Percentiles rank a stretch among this genome's conserved stretches.
phyloP scores from a whole-genome alignment of 2,329 filamentous ascomycete species.

The Aureobasidium namibiae region DNA sequence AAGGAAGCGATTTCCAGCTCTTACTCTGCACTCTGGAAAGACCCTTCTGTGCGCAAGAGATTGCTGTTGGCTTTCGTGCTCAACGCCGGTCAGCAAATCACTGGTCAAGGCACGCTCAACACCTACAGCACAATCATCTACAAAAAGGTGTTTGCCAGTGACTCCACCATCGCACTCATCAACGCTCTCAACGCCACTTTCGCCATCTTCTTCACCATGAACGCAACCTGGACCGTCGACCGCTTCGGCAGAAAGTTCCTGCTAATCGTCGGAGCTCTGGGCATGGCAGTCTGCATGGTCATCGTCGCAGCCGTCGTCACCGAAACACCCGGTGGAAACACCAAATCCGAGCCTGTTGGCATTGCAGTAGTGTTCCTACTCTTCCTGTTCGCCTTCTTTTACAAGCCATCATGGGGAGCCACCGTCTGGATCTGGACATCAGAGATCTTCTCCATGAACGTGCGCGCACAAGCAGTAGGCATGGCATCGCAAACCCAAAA shows the following conservation, averaged over 20 bases:
- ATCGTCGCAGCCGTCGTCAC: conserved; percentile 52
- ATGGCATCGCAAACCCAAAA: conserved; percentile 53
- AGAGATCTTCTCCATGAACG: conserved; percentile 63
- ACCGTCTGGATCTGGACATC: conserved; percentile 65
- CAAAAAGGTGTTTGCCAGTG: conserved; percentile 56
- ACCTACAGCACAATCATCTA: conserved; percentile 67
- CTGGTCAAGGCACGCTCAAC: conserved; percentile 65
- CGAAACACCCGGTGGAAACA: conserved; percentile 45
- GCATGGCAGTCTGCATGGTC: conserved; percentile 64
- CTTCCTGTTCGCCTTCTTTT: conserved; percentile 36
- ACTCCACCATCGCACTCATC: conserved; percentile 58
- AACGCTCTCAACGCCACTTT: conserved; percentile 68
- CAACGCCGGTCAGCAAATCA: conserved; percentile 64
- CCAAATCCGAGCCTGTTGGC: conserved; percentile 51
- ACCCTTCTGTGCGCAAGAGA: conserved; percentile 59
- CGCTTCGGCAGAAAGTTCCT: conserved; percentile 63
- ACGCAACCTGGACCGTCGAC: conserved; percentile 65
- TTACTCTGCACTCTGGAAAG: conserved; percentile 62
- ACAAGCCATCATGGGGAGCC: conserved; percentile 63
- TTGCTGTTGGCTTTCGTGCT: conserved; percentile 57
- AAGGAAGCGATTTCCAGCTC: conserved; percentile 57
- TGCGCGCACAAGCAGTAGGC: conserved; percentile 61
- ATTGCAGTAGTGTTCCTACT: conserved; percentile 62
- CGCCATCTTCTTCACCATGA: conserved; percentile 64
- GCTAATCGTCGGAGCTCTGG: conserved; percentile 58